Base-by-base conservation (phyloP, 1,139 yeast species). In the Scheffersomyces parashehatae region DNA sequence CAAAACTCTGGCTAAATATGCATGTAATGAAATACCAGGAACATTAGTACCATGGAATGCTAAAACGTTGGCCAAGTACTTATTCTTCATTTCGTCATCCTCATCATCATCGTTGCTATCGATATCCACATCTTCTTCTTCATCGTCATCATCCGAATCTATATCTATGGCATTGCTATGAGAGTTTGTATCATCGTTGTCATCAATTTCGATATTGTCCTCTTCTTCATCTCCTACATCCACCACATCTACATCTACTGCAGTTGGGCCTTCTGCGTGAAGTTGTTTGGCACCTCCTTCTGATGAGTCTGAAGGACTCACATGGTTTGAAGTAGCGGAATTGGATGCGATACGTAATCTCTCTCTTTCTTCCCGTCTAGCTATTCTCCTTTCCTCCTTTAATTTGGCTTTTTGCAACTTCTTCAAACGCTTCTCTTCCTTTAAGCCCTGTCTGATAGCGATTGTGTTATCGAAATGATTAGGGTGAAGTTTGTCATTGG, bases 1-100 rank as follows among this genome's bases (percentile, higher is more conserved):
- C 60, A 93, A 79, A 28, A 93, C 95, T 58, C 99, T 81, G 34
- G 90, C 80, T 47, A 93, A 75, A 62, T 93, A 93, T 13, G 96
- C 95, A 59, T 89, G 91, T 40, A 95, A 75, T 8, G 93, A 82
- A 43, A 93, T 93, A 10, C 96, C 97, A 1, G 99, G 99, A 12
- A 93, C 84, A 60, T 91, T 95, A 41, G 96, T 82, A 14, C 99
- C 99, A 61, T 90, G 97, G 62, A 93, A 93, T 38, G 97, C 95
- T 47, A 91, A 68, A 3, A 93, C 91, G 56, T 84, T 85, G 11
- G 88, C 86, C 38, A 82, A 73, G 59, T 82, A 83, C 55, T 77
- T 75, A 56, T 80, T 77, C 62, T 65, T 76, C 68, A 70, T 66
- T 49, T 73, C 77, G 47, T 72, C 75, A 15, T 70, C 77, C 38